These are phyloP conservation scores for Sporisorium exsertum DNA, from an alignment of 1,284 basidiomycete genomes.

Conservation along the genomic window DNA sequence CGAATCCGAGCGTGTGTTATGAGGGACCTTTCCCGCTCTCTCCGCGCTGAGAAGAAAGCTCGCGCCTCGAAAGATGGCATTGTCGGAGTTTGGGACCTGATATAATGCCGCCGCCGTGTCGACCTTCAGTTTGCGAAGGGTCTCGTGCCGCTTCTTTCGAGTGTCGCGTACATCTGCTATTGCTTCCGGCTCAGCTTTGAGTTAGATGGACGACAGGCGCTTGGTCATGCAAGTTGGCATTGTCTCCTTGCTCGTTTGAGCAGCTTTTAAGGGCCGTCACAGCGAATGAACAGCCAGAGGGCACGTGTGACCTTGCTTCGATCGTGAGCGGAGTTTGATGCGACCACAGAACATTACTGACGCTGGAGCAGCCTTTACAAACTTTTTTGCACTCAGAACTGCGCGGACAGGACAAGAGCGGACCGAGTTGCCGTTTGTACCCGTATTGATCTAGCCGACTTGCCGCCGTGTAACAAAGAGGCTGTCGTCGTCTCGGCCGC, in stretches of 20 bases:
- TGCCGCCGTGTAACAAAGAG: not conserved
- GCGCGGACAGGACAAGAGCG: not conserved
- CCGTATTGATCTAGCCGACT: not conserved
- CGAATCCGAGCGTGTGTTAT: not conserved
- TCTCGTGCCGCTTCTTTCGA: not conserved
- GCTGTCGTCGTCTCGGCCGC: not conserved
- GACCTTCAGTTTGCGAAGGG: constrained; percentile 1
- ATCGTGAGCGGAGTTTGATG: not conserved
- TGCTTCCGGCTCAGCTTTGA: too few relatives aligned
- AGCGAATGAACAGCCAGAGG: too few relatives aligned
- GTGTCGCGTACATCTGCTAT: not conserved
- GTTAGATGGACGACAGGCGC: not conserved
- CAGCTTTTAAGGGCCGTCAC: too few relatives aligned
- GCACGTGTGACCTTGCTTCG: not conserved
- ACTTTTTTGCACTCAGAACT: constrained; percentile 2
- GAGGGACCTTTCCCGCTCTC: too few relatives aligned
- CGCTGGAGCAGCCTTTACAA: not conserved
- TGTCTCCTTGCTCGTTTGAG: too few relatives aligned
- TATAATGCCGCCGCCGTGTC: constrained; percentile 16
- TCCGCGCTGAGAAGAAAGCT: constrained; percentile 6
- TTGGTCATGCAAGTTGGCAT: not conserved
- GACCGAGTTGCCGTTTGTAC: not conserved
- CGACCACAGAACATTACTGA: not conserved
- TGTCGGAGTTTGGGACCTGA: constrained; percentile 6
- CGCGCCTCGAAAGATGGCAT: not conserved